Evolutionary conservation across 345 rosid species (phyloP).

Genomic region (Capsella bursapastoris): DNA sequence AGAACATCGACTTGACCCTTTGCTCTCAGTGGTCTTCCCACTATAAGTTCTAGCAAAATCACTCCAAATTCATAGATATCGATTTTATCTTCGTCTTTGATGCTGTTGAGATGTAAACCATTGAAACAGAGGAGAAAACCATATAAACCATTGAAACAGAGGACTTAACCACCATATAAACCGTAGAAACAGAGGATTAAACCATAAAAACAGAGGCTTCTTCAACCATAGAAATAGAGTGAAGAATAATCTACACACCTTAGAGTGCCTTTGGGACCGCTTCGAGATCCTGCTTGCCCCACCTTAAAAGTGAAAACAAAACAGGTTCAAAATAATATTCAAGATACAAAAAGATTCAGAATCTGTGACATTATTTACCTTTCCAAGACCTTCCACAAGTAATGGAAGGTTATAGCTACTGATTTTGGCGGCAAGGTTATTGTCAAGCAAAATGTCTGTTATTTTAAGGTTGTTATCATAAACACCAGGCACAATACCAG

Average conservation of each 20-base stretch:
- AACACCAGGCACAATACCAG: slow-evolving; percentile 86
- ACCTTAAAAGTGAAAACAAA: slow-evolving; percentile 49
- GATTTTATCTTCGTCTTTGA: slow-evolving; percentile 54
- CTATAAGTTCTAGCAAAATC: slow-evolving; percentile 82
- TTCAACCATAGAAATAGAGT: slow-evolving; percentile 16
- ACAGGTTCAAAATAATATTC: slow-evolving; percentile 20
- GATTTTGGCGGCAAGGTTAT: slow-evolving; percentile 74
- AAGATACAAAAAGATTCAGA: slow-evolving; percentile 25
- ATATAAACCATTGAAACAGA: too few relatives aligned
- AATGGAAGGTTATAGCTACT: slow-evolving; percentile 88
- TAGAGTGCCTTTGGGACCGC: slow-evolving; percentile 55
- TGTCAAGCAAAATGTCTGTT: slow-evolving; percentile 86
- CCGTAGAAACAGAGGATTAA: too few relatives aligned
- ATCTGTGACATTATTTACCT: slow-evolving; percentile 48
- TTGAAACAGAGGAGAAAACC: slow-evolving; percentile 28
- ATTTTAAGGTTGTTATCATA: slow-evolving; percentile 77
- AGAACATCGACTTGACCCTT: slow-evolving; percentile 58
- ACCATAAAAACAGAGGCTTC: too few relatives aligned
- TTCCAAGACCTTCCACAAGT: slow-evolving; percentile 62
- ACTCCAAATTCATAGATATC: slow-evolving; percentile 83
- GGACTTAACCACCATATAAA: too few relatives aligned
- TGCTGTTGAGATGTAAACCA: slow-evolving; percentile 44
- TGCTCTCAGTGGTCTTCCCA: slow-evolving; percentile 65
- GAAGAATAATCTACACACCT: slow-evolving; percentile 49
- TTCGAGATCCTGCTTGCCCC: slow-evolving; percentile 52